A percentile compares a stretch with the other conserved stretches of the same genome.
These are phyloP conservation scores for Drechslerella coelobrocha DNA, from an alignment of 2,329 filamentous ascomycete genomes.

Conservation along the genomic window DNA sequence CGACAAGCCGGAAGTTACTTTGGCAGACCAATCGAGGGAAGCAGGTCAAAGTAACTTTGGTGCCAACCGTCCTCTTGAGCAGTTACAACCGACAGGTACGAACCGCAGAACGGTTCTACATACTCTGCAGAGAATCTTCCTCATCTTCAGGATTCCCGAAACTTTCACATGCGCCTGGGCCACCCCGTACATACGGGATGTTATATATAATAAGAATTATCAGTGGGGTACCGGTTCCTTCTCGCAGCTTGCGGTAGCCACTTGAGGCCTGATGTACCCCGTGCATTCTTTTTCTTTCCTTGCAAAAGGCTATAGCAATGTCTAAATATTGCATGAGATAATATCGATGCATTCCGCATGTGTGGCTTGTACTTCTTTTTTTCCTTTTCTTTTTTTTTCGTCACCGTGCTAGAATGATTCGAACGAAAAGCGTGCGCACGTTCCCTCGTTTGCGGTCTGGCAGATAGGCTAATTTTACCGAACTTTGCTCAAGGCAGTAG, in stretches of 20 bases:
- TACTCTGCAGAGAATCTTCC: background rate
- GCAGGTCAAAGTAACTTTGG: constrained; percentile 5
- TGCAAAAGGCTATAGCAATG: constrained; percentile 27
- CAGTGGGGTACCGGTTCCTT: background rate
- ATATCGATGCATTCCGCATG: background rate
- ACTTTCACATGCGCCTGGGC: constrained; percentile 17
- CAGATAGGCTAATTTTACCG: constrained; percentile 24
- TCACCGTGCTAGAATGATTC: background rate
- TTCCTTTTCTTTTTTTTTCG: background rate
- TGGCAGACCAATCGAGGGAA: constrained; percentile 12
- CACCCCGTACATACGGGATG: background rate
- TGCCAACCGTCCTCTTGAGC: constrained; percentile 10
- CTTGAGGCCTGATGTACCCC: background rate
- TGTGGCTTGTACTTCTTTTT: constrained; percentile 16
- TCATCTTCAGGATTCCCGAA: background rate
- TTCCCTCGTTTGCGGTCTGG: constrained; percentile 10
- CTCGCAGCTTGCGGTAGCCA: constrained; percentile 1
- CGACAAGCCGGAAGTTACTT: constrained; percentile 37
- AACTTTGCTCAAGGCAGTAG: background rate
- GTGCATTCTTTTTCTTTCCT: constrained; percentile 16
- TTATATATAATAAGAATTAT: background rate
- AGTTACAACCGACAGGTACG: constrained; percentile 28
- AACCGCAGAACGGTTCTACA: constrained; percentile 5
- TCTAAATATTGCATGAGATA: constrained; percentile 29
- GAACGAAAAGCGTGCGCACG: constrained; percentile 11